Conservation (phyloP, 768 basidiomycete genomes). For the Ramaria sp. region DNA sequence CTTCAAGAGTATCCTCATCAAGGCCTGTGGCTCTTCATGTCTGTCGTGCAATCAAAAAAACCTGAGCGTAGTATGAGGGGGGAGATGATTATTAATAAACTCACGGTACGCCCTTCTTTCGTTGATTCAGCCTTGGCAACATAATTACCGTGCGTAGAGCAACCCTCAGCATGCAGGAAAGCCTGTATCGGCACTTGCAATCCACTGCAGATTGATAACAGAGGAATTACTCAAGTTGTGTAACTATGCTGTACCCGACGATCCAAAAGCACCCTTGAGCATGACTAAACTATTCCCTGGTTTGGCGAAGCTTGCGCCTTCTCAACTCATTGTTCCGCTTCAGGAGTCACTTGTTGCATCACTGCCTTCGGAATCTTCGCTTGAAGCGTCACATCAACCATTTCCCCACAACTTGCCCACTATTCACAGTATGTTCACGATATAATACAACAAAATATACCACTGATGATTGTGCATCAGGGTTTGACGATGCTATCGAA, state of each 20-base stretch:
- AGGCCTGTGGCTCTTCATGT: constrained; percentile 85
- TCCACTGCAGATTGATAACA: constrained; percentile 49
- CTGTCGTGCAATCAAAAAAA: constrained; percentile 79
- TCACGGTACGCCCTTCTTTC: constrained; percentile 34
- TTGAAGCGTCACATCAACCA: constrained; percentile 58
- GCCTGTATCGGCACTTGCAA: constrained; percentile 38
- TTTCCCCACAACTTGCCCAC: constrained; percentile 71
- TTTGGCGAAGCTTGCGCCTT: constrained; percentile 46
- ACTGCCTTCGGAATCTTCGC: constrained; percentile 63
- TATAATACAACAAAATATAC: neutral
- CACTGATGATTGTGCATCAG: constrained; percentile 28
- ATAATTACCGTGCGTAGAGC: constrained; percentile 22
- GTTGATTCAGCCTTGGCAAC: neutral
- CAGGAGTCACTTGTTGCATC: constrained; percentile 87
- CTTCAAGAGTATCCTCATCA: constrained; percentile 83
- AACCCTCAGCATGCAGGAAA: constrained; percentile 32
- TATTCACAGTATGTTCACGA: constrained; percentile 47
- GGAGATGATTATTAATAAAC: constrained; percentile 39
- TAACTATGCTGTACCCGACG: constrained; percentile 37
- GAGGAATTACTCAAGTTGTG: constrained; percentile 60
- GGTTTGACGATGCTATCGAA: constrained; percentile 71
- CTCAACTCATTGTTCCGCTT: constrained; percentile 73
- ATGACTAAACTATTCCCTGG: constrained; percentile 43
- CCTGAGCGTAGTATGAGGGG: constrained; percentile 49
- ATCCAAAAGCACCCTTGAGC: constrained; percentile 26